Percentiles rank a stretch among this genome's conserved stretches.
phyloP scores from a whole-genome alignment of 768 basidiomycete genomes.

The Tulasnella sp. region DNA sequence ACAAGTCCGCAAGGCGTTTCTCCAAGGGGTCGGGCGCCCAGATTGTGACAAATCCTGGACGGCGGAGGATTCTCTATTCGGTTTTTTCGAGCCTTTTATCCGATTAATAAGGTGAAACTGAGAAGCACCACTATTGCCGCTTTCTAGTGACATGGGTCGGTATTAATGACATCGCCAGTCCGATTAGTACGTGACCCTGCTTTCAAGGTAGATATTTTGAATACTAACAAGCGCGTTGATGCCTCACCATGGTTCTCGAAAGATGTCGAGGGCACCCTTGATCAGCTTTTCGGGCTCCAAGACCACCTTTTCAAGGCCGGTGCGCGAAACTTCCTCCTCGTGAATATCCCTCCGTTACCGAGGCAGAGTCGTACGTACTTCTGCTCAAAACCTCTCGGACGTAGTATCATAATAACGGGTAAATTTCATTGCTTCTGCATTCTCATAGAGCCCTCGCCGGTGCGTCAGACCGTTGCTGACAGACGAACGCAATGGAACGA shows the following conservation, averaged over 20 bases:
- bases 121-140: not conserved
- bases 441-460: too few relatives aligned
- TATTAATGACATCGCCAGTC: conserved; percentile 42
- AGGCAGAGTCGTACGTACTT: conserved; percentile 25
- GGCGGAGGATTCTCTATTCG: conserved; percentile 35
- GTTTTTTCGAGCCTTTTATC: conserved; percentile 21
- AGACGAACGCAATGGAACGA: conserved; percentile 36
- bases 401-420: too few relatives aligned
- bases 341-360: conserved; percentile 51
- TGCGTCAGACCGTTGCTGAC: not conserved
- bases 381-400: conserved; percentile 22
- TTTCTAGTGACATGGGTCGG: conserved; percentile 52
- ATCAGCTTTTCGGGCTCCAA: conserved; percentile 35
- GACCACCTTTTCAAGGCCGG: conserved; percentile 39
- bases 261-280: conserved; percentile 20
- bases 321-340: conserved; percentile 44
- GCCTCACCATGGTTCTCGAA: too few relatives aligned
- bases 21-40: conserved; percentile 25
- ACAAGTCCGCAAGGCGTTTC: conserved; percentile 34
- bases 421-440: too few relatives aligned
- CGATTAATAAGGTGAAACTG: not conserved
- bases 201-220: too few relatives aligned
- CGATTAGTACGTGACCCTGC: not conserved
- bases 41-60: conserved; percentile 35
- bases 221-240: too few relatives aligned